phyloP scores from a whole-genome alignment of 2,329 filamentous ascomycete species.

The Penicillium concentricum region DNA sequence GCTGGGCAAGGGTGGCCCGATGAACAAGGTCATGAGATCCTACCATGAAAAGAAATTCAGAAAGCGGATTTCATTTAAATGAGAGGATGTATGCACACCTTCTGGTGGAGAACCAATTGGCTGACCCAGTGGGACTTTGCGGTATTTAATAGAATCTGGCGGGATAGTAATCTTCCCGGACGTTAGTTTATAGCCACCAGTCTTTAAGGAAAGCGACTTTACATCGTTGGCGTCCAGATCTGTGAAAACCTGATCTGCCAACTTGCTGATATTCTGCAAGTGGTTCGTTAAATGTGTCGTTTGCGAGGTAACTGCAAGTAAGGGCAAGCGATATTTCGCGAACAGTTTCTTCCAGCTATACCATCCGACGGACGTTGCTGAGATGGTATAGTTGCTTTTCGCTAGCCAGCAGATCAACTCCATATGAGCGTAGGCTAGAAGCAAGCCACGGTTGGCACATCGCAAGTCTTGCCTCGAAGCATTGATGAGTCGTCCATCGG shows the following conservation, averaged over 20 bases:
- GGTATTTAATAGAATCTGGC: no score
- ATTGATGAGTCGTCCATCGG: slow-evolving; percentile 15
- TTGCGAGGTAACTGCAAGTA: slow-evolving; percentile 1
- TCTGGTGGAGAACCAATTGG: not conserved
- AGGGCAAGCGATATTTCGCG: slow-evolving; percentile 8
- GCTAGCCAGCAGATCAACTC: slow-evolving; percentile 11
- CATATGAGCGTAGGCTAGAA: slow-evolving; percentile 15
- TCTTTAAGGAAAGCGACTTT: no score
- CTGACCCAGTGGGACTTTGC: no score
- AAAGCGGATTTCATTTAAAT: not conserved
- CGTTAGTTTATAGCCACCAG: no score
- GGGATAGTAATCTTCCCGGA: no score
- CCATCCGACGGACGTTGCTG: slow-evolving; percentile 11
- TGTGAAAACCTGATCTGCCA: slow-evolving; percentile 10
- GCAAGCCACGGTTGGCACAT: slow-evolving; percentile 11
- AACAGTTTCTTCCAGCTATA: slow-evolving; percentile 12
- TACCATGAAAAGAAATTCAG: not conserved
- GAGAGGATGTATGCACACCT: not conserved
- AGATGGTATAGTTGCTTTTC: slow-evolving; percentile 11
- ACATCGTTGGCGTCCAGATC: not conserved
- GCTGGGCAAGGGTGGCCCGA: not conserved
- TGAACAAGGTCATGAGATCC: not conserved
- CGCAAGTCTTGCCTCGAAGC: slow-evolving; percentile 4
- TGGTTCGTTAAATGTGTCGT: not conserved
- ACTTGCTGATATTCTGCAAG: slow-evolving; percentile 3